Percentiles rank a stretch among this genome's conserved stretches.
Conservation (phyloP, 441 rosid genomes). For the Euphorbia celastroides region DNA sequence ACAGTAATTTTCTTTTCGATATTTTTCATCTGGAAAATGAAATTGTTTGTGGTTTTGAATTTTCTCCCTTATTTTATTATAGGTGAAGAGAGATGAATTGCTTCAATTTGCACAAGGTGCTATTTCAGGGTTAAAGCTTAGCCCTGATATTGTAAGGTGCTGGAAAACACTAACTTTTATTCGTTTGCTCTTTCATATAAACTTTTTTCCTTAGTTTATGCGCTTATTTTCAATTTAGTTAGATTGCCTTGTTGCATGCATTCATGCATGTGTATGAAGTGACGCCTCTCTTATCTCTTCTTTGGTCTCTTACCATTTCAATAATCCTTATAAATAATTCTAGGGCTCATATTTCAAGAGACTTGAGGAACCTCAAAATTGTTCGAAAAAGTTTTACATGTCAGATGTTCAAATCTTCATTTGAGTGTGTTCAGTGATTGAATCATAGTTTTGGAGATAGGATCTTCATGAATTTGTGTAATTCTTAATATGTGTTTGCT, state of each 20-base stretch:
- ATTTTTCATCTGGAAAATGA: slow-evolving; percentile 9
- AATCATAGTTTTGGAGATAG: neutral
- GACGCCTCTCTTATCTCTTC: neutral
- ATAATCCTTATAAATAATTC: neutral
- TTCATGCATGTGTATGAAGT: neutral
- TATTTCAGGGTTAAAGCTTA: slow-evolving; percentile 87
- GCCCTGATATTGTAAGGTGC: slow-evolving; percentile 75
- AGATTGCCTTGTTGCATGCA: neutral
- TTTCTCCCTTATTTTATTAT: slow-evolving; percentile 15
- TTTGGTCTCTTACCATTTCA: neutral
- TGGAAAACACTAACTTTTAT: slow-evolving; percentile 12
- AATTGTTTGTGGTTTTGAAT: slow-evolving; percentile 15
- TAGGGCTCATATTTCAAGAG: neutral
- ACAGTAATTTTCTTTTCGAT: slow-evolving; percentile 1
- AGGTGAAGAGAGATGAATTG: slow-evolving; percentile 97
- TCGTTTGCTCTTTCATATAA: neutral
- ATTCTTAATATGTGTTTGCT: slow-evolving; percentile 8
- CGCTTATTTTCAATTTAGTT: neutral
- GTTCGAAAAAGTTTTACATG: neutral
- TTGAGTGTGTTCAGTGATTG: neutral
- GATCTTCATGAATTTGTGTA: slow-evolving; percentile 8
- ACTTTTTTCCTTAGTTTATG: neutral
- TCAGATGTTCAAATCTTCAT: neutral
- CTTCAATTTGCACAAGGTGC: slow-evolving; percentile 95
- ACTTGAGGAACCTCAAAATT: neutral